Evolutionary conservation across 2,329 filamentous ascomycete species (phyloP).

Genomic region (Stylonectria norvegica): DNA sequence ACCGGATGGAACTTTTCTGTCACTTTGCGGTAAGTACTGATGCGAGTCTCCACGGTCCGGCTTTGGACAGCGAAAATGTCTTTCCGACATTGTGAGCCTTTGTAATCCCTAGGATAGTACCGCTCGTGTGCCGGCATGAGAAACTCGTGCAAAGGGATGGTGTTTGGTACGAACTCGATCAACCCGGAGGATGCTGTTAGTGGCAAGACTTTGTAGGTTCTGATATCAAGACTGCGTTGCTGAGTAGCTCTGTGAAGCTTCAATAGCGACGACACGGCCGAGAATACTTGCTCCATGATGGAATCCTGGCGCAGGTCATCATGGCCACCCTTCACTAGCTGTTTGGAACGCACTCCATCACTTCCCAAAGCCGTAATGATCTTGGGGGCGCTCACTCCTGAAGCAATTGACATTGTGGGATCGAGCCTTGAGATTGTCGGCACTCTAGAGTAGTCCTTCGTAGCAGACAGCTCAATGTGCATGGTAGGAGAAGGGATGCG

Average conservation of each 20-base stretch:
- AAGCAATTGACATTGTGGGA: slow-evolving; percentile 76
- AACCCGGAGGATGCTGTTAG: slow-evolving; percentile 81
- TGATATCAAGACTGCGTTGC: slow-evolving; percentile 82
- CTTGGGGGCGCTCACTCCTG: slow-evolving; percentile 89
- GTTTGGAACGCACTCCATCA: slow-evolving; percentile 78
- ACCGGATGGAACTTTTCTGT: slow-evolving; percentile 84
- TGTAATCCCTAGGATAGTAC: slow-evolving; percentile 83
- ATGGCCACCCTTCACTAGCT: slow-evolving; percentile 91
- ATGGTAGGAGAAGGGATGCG: slow-evolving; percentile 86
- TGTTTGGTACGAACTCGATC: slow-evolving; percentile 96
- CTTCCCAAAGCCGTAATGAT: slow-evolving; percentile 79
- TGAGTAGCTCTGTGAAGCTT: slow-evolving; percentile 82
- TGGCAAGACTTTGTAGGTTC: slow-evolving; percentile 96
- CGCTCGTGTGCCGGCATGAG: slow-evolving; percentile 84
- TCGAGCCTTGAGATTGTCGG: slow-evolving; percentile 73
- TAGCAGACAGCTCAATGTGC: slow-evolving; percentile 70
- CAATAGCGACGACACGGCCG: slow-evolving; percentile 86
- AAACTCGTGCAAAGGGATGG: slow-evolving; percentile 87
- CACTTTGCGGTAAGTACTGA: slow-evolving; percentile 74
- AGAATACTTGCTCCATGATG: slow-evolving; percentile 99
- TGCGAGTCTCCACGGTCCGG: slow-evolving; percentile 65
- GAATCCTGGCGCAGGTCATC: slow-evolving; percentile 96
- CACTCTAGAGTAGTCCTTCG: slow-evolving; percentile 71
- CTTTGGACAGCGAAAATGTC: slow-evolving; percentile 72
- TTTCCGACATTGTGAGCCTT: slow-evolving; percentile 70